These are phyloP conservation scores for Blastocladiella britannica DNA, from an alignment of 192 early-diverging fungal species.

Conservation along the genomic window DNA sequence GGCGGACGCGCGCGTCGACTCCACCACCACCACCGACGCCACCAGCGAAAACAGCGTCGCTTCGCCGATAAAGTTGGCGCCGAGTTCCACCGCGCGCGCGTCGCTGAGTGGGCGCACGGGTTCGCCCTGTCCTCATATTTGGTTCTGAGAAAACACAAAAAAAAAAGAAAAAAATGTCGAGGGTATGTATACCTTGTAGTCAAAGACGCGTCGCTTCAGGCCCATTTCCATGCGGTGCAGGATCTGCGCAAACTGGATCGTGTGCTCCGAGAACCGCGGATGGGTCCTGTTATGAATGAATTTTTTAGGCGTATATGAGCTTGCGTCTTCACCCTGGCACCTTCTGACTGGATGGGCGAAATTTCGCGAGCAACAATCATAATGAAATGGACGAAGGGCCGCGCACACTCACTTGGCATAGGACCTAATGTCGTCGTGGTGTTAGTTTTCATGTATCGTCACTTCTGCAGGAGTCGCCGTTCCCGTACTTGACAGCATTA, in stretches of 20 bases:
- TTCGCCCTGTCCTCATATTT: not conserved
- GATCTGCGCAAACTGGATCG: too few species aligned
- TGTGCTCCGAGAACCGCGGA: too few species aligned
- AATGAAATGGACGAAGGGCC: not conserved
- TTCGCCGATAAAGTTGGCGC: not conserved
- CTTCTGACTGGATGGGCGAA: not conserved
- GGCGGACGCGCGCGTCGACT: not conserved
- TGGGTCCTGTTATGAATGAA: too few species aligned
- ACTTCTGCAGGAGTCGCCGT: too few species aligned
- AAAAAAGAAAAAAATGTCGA: not conserved
- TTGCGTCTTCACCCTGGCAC: not conserved
- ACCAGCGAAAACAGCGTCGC: not conserved
- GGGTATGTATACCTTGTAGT: not conserved
- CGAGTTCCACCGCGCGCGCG: not conserved
- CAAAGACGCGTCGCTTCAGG: not conserved
- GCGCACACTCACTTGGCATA: not conserved
- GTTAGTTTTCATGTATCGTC: too few species aligned
- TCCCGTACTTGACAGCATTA: not conserved
- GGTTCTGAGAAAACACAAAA: not conserved
- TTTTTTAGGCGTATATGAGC: not conserved
- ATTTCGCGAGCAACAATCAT: not conserved
- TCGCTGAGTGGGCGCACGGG: not conserved
- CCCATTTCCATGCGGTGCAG: too few species aligned
- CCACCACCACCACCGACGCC: not conserved
- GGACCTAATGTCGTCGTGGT: too few species aligned